Evolutionary conservation across 805 yeast species (phyloP).

Genomic region (Scheffersomyces spartinae): DNA sequence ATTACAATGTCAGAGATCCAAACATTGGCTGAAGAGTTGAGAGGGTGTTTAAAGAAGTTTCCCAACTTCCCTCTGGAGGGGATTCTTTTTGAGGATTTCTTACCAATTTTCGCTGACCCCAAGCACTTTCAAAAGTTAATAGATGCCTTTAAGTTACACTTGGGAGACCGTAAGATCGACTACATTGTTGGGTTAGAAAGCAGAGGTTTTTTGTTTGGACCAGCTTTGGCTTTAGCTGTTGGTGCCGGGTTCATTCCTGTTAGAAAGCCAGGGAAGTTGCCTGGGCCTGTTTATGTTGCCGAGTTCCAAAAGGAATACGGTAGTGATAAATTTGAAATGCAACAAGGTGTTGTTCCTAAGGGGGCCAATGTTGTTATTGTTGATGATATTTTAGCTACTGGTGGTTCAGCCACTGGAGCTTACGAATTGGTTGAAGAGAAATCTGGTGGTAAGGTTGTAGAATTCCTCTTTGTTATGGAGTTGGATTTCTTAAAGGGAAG

Average conservation of each 20-base stretch:
- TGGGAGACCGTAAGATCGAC: conserved; percentile 60
- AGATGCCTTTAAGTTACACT: conserved; percentile 66
- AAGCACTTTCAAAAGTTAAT: conserved; percentile 68
- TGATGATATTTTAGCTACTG: conserved; percentile 96
- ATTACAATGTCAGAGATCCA: no score
- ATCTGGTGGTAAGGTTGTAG: conserved; percentile 62
- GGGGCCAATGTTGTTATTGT: conserved; percentile 79
- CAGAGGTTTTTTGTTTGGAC: conserved; percentile 95
- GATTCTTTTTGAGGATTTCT: conserved; percentile 86
- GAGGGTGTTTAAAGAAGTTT: conserved; percentile 44
- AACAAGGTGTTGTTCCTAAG: conserved; percentile 64
- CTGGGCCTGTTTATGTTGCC: conserved; percentile 69
- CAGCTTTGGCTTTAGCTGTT: conserved; percentile 81
- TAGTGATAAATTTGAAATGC: conserved; percentile 79
- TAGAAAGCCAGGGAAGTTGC: conserved; percentile 91
- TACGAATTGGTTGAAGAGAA: conserved; percentile 60
- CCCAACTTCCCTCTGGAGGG: conserved; percentile 95
- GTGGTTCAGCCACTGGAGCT: conserved; percentile 93
- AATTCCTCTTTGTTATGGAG: conserved; percentile 86
- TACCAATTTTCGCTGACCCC: conserved; percentile 87
- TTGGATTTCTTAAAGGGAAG: conserved; percentile 91
- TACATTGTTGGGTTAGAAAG: conserved; percentile 92
- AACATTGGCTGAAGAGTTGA: no score
- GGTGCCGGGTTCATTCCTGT: conserved; percentile 90
- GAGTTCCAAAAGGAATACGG: conserved; percentile 89